phyloP scores from a whole-genome alignment of 192 early-diverging fungal species.

The Obelidium mucronatum region DNA sequence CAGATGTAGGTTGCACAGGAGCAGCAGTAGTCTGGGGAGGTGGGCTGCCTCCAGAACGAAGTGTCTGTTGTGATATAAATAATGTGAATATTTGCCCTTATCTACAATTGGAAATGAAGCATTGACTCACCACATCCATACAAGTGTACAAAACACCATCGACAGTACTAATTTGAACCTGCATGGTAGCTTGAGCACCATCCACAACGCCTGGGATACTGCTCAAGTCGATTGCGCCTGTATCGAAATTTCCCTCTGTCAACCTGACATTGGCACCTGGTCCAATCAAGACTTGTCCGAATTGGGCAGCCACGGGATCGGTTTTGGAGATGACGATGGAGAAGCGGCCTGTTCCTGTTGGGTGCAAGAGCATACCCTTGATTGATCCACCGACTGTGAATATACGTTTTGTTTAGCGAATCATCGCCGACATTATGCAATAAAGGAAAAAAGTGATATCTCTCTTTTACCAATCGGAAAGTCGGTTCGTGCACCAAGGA shows the following conservation, averaged over 20 bases:
- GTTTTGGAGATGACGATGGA: constrained; percentile 49
- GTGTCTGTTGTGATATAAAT: too few species aligned
- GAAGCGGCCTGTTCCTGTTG: constrained; percentile 48
- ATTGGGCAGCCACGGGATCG: constrained; percentile 48
- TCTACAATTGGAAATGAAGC: neutral
- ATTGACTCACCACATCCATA: constrained; percentile 10
- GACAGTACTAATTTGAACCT: constrained; percentile 5
- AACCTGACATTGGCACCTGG: neutral
- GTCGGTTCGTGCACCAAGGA: constrained; percentile 43
- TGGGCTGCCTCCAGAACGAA: too few species aligned
- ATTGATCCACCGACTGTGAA: neutral
- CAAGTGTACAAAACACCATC: constrained; percentile 14
- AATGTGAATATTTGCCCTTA: too few species aligned
- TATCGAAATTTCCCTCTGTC: constrained; percentile 41
- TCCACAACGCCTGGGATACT: neutral
- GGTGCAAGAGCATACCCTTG: constrained; percentile 45
- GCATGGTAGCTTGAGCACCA: constrained; percentile 8
- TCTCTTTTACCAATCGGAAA: constrained; percentile 59
- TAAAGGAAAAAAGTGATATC: too few species aligned
- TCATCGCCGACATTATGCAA: neutral
- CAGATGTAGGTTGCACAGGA: too few species aligned
- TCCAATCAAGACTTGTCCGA: constrained; percentile 14
- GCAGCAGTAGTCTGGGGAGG: too few species aligned
- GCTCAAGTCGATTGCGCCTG: constrained; percentile 30
- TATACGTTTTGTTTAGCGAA: too few species aligned